Percentiles rank a stretch among this genome's conserved stretches.
Evolutionary conservation across 305 asterid species (phyloP).

Genomic region (Nicotiana rustica): DNA sequence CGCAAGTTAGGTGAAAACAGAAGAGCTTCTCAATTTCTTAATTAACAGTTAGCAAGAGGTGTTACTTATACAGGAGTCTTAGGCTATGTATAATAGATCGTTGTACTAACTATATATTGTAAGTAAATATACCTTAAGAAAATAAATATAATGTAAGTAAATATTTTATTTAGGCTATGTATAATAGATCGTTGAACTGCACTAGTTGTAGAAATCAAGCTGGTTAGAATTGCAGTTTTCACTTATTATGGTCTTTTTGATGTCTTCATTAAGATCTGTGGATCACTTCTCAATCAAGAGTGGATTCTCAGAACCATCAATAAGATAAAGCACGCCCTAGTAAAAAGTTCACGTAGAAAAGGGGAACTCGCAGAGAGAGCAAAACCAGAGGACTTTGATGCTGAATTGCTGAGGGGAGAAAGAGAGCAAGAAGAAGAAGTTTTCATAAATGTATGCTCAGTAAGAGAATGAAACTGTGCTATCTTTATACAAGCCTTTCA

Average conservation of each 20-base stretch:
- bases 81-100: no score
- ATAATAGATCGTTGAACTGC: background rate
- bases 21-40: no score
- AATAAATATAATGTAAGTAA: no score
- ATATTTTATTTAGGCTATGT: no score
- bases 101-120: no score
- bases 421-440: background rate
- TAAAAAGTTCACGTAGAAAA: background rate
- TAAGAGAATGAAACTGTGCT: background rate
- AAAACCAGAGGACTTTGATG: constrained; percentile 3
- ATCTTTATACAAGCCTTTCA: background rate
- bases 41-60: no score
- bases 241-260: background rate
- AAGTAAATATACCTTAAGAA: no score
- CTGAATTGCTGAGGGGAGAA: background rate
- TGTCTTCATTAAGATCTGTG: background rate
- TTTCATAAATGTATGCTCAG: background rate
- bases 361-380: background rate
- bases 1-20: no score
- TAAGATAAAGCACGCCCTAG: background rate
- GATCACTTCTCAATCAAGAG: background rate
- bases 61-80: no score
- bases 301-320: background rate
- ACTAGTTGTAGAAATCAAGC: background rate
- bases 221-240: background rate